Evolutionary conservation across 345 rosid genomes (phyloP), one percentile per base, ranked within the genome.

Genomic region (Excoecaria cochinchinensis): DNA sequence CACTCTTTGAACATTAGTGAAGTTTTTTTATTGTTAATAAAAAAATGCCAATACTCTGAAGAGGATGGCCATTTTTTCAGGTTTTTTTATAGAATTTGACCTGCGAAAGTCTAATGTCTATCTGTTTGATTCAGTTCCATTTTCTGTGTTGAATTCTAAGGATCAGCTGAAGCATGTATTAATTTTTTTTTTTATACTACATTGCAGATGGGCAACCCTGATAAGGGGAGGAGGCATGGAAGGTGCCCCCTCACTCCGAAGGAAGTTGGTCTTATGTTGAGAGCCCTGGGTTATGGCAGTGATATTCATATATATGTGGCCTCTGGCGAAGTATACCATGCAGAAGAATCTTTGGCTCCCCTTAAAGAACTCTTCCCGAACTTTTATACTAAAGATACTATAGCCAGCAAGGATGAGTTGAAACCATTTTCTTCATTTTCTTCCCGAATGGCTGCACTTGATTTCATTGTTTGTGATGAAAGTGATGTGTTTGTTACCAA

Each of bases 371-470:
- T 93, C 39, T 95, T 95, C 86, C 98, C 99, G 2, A 87, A 95
- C 82, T 88, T 91, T 85, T 82, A 88, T 78, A 85, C 97, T 4
- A 93, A 95, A 83, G 98, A 95, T 76, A 90, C 92, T 65, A 76
- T 93, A 59, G 91, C 98, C 62, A 86, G 86, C 69, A 89, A 90
- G 77, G 83, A 87, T 82, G 99, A 96, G 84, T 58, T 96, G 70
- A 81, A 86, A 48, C 89, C 87, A 21, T 96, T 96, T 77, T 77
- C 97, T 74, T 83, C 91, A 1, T 96, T 86, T 67, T 96, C 98
- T 75, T 96, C 99, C 11, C 84, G 99, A 55, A 96, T 96, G 99
- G 99, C 99, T 84, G 99, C 99, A 0, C 91, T 96, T 8, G 99
- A 96, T 83, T 96, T 93, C 73, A 84, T 89, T 50, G 99, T 93